phyloP scores from a whole-genome alignment of 495 filamentous ascomycete species.

The Evernia prunastri region DNA sequence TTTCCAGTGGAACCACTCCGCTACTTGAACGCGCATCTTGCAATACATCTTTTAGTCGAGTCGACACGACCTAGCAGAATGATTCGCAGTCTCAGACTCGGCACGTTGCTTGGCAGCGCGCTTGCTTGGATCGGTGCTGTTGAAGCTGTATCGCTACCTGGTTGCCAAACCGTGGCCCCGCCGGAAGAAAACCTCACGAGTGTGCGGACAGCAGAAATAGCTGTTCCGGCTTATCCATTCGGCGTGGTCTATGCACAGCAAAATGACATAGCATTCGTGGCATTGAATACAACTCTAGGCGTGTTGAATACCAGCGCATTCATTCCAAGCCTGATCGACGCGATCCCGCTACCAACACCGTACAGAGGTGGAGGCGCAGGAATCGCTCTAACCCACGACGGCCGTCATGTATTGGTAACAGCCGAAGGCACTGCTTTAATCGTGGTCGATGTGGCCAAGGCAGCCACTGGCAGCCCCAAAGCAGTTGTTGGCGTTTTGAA shows the following conservation, averaged over 20 bases:
- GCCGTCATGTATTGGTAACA: constrained; percentile 21
- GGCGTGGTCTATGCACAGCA: constrained; percentile 10
- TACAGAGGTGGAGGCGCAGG: constrained; percentile 10
- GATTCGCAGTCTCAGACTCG: neutral
- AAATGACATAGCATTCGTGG: constrained; percentile 24
- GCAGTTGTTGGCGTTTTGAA: constrained; percentile 23
- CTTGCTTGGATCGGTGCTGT: neutral
- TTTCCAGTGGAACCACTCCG: too few relatives aligned
- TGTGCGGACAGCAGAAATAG: constrained; percentile 14
- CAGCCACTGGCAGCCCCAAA: constrained; percentile 21
- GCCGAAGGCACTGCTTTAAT: constrained; percentile 16
- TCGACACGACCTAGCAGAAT: neutral
- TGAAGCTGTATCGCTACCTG: neutral
- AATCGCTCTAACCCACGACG: constrained; percentile 24
- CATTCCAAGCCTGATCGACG: constrained; percentile 18
- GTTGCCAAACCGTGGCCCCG: constrained; percentile 4
- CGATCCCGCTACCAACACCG: constrained; percentile 19
- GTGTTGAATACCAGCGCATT: constrained; percentile 24
- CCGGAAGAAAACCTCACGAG: constrained; percentile 1
- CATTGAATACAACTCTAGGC: constrained; percentile 19
- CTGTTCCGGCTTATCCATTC: constrained; percentile 22
- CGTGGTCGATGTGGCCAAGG: constrained; percentile 25
- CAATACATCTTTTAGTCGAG: neutral
- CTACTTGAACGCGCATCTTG: neutral
- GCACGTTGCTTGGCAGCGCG: neutral